Conservation (phyloP, 129 eudicot species). For the Flaveria linearis region DNA sequence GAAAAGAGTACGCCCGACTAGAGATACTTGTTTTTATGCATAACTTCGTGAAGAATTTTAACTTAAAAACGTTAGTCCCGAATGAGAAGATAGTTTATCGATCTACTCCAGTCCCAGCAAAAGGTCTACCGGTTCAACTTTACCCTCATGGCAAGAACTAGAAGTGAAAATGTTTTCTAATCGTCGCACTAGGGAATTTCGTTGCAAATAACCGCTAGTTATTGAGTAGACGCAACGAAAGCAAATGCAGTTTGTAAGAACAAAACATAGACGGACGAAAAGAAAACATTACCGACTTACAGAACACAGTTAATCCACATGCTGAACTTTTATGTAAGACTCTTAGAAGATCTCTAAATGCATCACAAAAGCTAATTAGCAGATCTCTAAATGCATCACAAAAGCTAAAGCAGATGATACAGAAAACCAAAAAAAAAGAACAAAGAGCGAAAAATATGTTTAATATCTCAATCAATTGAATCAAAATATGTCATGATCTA, state of each 20-base stretch:
- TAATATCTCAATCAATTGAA: background rate
- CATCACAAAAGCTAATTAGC: too few species aligned
- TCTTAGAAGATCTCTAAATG: too few species aligned
- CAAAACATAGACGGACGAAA: too few species aligned
- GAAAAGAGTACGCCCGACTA: slow-evolving; percentile 48
- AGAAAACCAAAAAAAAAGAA: background rate
- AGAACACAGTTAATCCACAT: too few species aligned
- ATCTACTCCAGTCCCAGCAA: slow-evolving; percentile 40
- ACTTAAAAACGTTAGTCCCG: slow-evolving; percentile 34
- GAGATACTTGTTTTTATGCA: slow-evolving; percentile 50
- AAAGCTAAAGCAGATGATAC: background rate
- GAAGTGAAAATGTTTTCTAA: background rate
- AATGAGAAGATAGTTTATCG: slow-evolving; percentile 41
- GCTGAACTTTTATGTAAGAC: too few species aligned
- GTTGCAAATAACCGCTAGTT: background rate
- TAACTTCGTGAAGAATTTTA: slow-evolving; percentile 40
- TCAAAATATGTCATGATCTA: slow-evolving; percentile 18
- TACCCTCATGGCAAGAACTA: slow-evolving; percentile 35
- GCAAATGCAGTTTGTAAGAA: too few species aligned
- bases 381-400: too few species aligned
- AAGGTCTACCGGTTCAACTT: slow-evolving; percentile 43
- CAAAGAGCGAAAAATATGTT: background rate
- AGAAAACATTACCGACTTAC: too few species aligned
- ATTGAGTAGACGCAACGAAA: too few species aligned
- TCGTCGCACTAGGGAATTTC: too few species aligned